A percentile compares a stretch with the other conserved stretches of the same genome.
phyloP scores from a whole-genome alignment of 2,329 filamentous ascomycete genomes.

The Neonectria magnoliae region DNA sequence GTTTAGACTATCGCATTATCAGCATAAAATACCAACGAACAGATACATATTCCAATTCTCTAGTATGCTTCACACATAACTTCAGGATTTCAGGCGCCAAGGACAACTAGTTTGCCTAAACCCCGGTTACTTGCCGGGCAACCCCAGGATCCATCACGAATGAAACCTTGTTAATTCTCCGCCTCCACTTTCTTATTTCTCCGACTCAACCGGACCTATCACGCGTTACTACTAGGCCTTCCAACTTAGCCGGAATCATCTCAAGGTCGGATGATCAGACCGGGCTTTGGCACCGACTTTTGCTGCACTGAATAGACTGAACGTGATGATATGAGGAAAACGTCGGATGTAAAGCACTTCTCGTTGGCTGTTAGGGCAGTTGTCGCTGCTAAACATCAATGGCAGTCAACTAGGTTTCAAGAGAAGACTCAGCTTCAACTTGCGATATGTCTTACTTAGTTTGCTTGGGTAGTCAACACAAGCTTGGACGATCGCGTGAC shows the following conservation, averaged over 20 bases:
- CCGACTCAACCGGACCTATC: not conserved
- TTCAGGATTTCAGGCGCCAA: too few relatives aligned
- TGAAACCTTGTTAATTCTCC: not conserved
- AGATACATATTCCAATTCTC: too few relatives aligned
- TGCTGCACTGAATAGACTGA: too few relatives aligned
- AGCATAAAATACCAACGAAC: too few relatives aligned
- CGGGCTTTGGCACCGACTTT: not conserved
- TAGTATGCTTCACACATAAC: too few relatives aligned
- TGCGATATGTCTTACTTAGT: too few relatives aligned
- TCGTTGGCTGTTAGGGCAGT: not conserved
- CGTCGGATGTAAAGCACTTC: not conserved
- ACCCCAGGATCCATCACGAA: not conserved
- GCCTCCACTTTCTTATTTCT: not conserved
- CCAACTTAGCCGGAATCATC: not conserved
- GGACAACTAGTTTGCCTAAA: not conserved
- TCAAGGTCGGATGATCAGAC: not conserved
- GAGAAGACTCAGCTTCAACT: not conserved
- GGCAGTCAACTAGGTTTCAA: not conserved
- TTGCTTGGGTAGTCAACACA: not conserved
- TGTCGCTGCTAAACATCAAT: not conserved
- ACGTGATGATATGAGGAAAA: not conserved
- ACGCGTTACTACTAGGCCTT: not conserved
- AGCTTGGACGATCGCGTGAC: not conserved
- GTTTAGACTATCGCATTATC: too few relatives aligned
- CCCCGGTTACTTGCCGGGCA: too few relatives aligned